Percentiles rank a stretch among this genome's conserved stretches.
These are phyloP conservation scores for Jimgerdemannia flammicorona DNA, from an alignment of 192 early-diverging fungal species.

Conservation along the genomic window DNA sequence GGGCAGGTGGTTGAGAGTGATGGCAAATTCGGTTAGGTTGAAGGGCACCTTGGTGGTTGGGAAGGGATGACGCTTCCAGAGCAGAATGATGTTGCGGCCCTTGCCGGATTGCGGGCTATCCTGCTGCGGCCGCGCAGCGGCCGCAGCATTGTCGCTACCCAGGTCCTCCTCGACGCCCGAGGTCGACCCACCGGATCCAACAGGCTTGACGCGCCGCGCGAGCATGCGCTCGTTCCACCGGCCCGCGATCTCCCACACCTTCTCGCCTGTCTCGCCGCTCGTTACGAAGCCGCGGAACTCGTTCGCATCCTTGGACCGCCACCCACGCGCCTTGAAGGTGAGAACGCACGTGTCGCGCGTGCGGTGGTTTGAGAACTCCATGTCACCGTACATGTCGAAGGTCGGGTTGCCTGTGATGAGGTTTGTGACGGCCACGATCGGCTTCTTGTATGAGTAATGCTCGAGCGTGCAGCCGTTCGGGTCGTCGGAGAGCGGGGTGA, in stretches of 20 bases:
- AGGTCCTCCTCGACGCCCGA: constrained; percentile 31
- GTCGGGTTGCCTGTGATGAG: constrained; percentile 80
- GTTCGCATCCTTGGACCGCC: constrained; percentile 64
- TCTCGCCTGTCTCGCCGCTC: constrained; percentile 38
- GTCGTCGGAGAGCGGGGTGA: constrained; percentile 31
- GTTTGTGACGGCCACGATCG: constrained; percentile 82
- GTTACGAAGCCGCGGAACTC: constrained; percentile 55
- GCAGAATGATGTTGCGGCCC: constrained; percentile 44
- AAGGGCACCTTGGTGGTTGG: constrained; percentile 54
- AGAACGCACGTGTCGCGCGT: constrained; percentile 75
- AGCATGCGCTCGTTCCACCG: constrained; percentile 67
- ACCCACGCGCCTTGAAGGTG: constrained; percentile 75
- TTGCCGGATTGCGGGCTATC: constrained; percentile 12
- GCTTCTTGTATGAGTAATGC: constrained; percentile 87
- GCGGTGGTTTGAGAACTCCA: constrained; percentile 77
- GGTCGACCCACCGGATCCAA: constrained; percentile 19
- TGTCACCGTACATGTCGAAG: constrained; percentile 86
- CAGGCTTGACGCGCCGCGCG: constrained; percentile 35
- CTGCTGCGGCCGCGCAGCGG: constrained; percentile 20
- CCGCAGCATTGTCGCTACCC: constrained; percentile 37
- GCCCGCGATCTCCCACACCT: constrained; percentile 61
- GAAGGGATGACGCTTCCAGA: constrained; percentile 60
- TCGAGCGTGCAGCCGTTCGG: constrained; percentile 58
- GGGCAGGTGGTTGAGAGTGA: constrained; percentile 71
- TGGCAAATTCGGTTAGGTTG: constrained; percentile 74